A percentile compares a stretch with the other conserved stretches of the same genome.
Conservation (phyloP, 495 filamentous ascomycete species). For the Haplographium delicatum region DNA sequence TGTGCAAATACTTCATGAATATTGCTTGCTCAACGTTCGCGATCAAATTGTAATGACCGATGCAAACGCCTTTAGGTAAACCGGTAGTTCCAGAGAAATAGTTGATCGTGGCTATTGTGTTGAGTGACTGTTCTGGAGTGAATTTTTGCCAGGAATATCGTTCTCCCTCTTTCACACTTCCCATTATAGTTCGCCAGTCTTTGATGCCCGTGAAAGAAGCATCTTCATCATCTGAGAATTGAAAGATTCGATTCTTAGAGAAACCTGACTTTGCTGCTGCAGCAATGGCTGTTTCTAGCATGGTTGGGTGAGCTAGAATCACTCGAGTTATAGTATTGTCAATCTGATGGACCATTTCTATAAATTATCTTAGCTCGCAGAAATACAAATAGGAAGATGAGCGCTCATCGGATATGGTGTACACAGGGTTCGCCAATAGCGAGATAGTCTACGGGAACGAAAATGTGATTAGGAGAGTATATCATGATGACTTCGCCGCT, state of each 20-base stretch:
- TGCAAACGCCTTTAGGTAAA: conserved; percentile 41
- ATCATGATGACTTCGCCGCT: not conserved
- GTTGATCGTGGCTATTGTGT: not conserved
- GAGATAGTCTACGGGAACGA: not conserved
- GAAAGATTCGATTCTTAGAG: conserved; percentile 36
- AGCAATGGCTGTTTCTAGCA: conserved; percentile 32
- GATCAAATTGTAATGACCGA: conserved; percentile 47
- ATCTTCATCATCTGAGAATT: conserved; percentile 39
- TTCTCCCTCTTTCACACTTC: conserved; percentile 37
- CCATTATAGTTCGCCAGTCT: conserved; percentile 47
- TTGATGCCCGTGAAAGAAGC: conserved; percentile 29
- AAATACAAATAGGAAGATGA: too few species aligned
- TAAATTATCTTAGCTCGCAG: too few species aligned
- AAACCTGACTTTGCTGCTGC: conserved; percentile 35
- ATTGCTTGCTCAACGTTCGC: conserved; percentile 46
- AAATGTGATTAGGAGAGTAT: not conserved
- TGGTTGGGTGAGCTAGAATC: conserved; percentile 32
- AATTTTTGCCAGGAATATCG: conserved; percentile 26
- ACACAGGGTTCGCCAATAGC: too few species aligned
- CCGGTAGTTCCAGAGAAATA: conserved; percentile 10
- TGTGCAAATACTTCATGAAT: conserved; percentile 17
- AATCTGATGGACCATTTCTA: conserved; percentile 39
- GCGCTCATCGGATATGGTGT: too few species aligned
- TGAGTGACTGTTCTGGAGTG: not conserved
- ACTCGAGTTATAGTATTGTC: conserved; percentile 33